These are phyloP conservation scores for Brassica cretica DNA, from an alignment of 345 rosid genomes.

Conservation along the genomic window DNA sequence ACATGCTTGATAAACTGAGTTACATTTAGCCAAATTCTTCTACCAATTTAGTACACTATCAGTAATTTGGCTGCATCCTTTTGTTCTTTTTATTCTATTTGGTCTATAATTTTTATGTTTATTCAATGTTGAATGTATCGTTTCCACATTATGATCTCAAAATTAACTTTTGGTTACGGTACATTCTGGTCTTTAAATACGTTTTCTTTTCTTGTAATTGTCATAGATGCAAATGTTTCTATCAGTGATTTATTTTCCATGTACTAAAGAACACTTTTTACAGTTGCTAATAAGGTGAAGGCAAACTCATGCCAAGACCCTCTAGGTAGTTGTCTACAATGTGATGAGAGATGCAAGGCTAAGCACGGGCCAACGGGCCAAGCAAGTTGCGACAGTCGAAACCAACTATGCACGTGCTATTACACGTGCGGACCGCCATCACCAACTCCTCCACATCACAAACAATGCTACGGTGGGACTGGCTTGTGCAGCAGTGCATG, in stretches of 20 bases:
- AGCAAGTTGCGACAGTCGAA: background rate
- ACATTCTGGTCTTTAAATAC: background rate
- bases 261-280: background rate
- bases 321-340: background rate
- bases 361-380: conserved; percentile 4
- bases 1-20: background rate
- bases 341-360: conserved; percentile 25
- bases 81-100: background rate
- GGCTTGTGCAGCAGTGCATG: conserved; percentile 6
- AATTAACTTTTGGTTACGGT: background rate
- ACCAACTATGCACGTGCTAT: conserved; percentile 7
- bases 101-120: too few species aligned
- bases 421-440: conserved; percentile 4
- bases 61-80: background rate
- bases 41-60: background rate
- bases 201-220: background rate
- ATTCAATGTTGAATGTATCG: background rate
- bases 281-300: background rate
- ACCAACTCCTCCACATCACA: background rate
- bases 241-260: background rate
- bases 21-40: background rate
- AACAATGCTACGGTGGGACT: conserved; percentile 14
- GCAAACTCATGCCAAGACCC: background rate
- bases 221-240: background rate
- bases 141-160: background rate